These are phyloP conservation scores for Phaeosphaeria sp. DNA, from an alignment of 2,329 filamentous ascomycete genomes.

Conservation along the genomic window DNA sequence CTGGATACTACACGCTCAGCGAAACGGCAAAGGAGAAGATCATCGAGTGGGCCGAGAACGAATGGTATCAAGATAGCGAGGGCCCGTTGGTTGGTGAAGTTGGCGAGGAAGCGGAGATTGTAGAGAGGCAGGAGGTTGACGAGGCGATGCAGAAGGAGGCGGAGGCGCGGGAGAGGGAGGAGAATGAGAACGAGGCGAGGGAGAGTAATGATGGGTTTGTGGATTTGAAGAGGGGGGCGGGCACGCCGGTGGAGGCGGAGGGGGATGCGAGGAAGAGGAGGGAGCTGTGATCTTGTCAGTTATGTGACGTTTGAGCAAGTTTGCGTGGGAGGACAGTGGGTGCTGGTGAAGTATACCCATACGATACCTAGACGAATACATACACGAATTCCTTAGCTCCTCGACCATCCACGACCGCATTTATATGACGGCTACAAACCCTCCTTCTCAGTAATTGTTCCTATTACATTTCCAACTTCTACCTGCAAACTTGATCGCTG, in stretches of 20 bases:
- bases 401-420: too few relatives aligned
- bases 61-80: conserved; percentile 67
- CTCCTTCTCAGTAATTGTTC: too few relatives aligned
- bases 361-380: neutral
- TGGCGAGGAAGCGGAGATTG: conserved; percentile 43
- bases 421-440: too few relatives aligned
- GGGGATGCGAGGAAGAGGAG: conserved; percentile 16
- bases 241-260: conserved; percentile 11
- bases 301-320: too few relatives aligned
- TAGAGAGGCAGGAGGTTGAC: conserved; percentile 31
- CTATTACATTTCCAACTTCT: too few relatives aligned
- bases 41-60: conserved; percentile 66
- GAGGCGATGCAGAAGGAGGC: conserved; percentile 29
- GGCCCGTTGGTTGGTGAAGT: conserved; percentile 31
- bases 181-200: conserved; percentile 12
- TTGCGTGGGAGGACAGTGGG: neutral
- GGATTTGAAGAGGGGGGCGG: conserved; percentile 17
- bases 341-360: neutral
- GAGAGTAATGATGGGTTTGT: conserved; percentile 21
- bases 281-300: conserved; percentile 7
- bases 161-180: conserved; percentile 13
- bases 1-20: conserved; percentile 72
- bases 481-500: too few relatives aligned
- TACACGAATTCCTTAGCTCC: neutral
- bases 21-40: conserved; percentile 70